Base-by-base conservation (phyloP, 2,329 filamentous ascomycete genomes). In the Huntiella moniliformis region DNA sequence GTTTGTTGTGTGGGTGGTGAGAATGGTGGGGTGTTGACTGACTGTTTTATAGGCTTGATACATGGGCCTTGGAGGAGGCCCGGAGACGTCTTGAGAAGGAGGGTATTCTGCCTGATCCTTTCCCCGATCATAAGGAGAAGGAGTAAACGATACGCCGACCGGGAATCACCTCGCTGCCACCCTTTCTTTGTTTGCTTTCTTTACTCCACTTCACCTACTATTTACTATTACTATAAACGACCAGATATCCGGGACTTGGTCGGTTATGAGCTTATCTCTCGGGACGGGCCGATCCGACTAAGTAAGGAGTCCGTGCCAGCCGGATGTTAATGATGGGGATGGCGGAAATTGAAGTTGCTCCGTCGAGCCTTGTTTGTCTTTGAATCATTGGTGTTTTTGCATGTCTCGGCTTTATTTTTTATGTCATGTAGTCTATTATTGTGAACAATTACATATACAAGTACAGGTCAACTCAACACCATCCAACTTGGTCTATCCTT, bases 61-160 rank as follows among this genome's bases (percentile, higher is more conserved):
- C 88, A 46, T 98, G 91, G 91, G 91, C 91, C 52, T 77, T 98
- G 38, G 91, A 98, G 67, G 91, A 98, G 68, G 91, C 91, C 45
- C 76, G 91, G 59, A 76, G 91, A 68, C 75, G 91, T 68, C 77
- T 98, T 73, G 91, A 98, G 68, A 82, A 78, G 50, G 91, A 98
- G 70, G 91, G 91, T 50, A 87, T 96, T 59, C 67, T 96, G 58
- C 76, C 83, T 58, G 88, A 95, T 57, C 80, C 82, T 36, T 63
- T 66, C 47, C 64, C 73, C 49, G 70, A 77, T 61, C 72, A 74
- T 66, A 72, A 73, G 61, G 55, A 63, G 45, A 63, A 54, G 32
- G 22, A 28, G 7, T 28, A 13, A 16, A 51, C 49, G 53, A 54
- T 51, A 52, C 60, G 56, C 59, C 58, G 49, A 60, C 60, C 55